Evolutionary conservation across 768 basidiomycete species (phyloP).

Genomic region (Suillus plorans): DNA sequence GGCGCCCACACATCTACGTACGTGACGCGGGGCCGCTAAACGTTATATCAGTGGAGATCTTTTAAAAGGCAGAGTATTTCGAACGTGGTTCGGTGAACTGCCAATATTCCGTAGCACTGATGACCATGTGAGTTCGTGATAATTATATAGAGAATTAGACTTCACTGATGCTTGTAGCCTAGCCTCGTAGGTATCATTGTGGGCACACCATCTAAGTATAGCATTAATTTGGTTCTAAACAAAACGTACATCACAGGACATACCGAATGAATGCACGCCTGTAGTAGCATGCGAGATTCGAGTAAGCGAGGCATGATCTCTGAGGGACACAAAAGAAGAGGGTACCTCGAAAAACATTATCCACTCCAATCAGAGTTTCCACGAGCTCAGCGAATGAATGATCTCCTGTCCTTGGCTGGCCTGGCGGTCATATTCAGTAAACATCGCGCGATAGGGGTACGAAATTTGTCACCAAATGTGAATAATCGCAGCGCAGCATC

Average conservation of each 20-base stretch:
- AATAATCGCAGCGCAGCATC: slow-evolving; percentile 32
- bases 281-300: slow-evolving; percentile 5
- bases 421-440: slow-evolving; percentile 24
- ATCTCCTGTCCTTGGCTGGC: slow-evolving; percentile 52
- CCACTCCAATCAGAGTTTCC: slow-evolving; percentile 35
- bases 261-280: slow-evolving; percentile 48
- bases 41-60: background rate
- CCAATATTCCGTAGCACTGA: slow-evolving; percentile 46
- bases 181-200: slow-evolving; percentile 45
- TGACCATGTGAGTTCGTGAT: slow-evolving; percentile 11
- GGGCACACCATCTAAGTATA: slow-evolving; percentile 46
- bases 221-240: background rate
- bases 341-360: slow-evolving; percentile 44
- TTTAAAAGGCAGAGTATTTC: slow-evolving; percentile 4
- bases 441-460: background rate
- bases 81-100: slow-evolving; percentile 43
- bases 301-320: background rate
- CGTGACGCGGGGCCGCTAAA: slow-evolving; percentile 32
- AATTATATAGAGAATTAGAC: slow-evolving; percentile 1
- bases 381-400: slow-evolving; percentile 39
- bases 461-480: slow-evolving; percentile 41
- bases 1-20: slow-evolving; percentile 40
- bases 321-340: background rate
- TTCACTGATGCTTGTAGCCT: slow-evolving; percentile 49
- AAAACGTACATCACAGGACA: background rate